Evolutionary conservation across 1,284 basidiomycete species (phyloP), one percentile per base, ranked within the genome.

Genomic region (Lignosus rhinocerotis): DNA sequence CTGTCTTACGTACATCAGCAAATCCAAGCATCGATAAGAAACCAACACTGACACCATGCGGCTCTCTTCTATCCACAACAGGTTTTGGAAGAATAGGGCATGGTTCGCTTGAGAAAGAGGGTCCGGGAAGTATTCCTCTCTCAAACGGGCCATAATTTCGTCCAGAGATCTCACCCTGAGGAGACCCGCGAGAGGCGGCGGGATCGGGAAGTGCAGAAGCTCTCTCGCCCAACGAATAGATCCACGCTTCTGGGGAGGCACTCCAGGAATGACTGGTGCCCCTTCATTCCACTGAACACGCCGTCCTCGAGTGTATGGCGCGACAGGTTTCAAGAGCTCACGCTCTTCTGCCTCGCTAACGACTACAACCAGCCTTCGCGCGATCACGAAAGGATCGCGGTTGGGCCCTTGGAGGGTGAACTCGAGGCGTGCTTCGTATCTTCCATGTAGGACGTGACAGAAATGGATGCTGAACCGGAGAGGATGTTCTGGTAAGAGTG

Each of bases 51-150:
- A 33, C 33, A 51, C 33, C 46, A 36, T 33, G 3, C 80, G 77
- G 54, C 73, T 70, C 59, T 88, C 86, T 64, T 88, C 85, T 1
- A 79, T 72, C 82, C 84, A 85, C 2, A 87, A 63, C 5, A 87
- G 65, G 19, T 71, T 67, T 64, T 82, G 80, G 69, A 84, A 86
- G 58, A 78, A 73, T 0, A 75, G 69, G 0, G 72, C 71, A 61
- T 87, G 84, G 0, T 78, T 78, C 0, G 68, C 65, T 12, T 64
- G 68, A 45, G 79, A 67, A 1, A 87, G 60, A 0, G 46, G 57
- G 0, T 41, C 34, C 0, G 83, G 83, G 25, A 86, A 64, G 76
- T 78, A 0, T 72, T 61, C 8, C 60, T 54, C n/a, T 36, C 60
- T 34, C 51, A 64, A 46, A 50, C 46, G 36, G n/a, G 38, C 43